phyloP scores from a whole-genome alignment of 2,329 filamentous ascomycete genomes.

The Apiospora marii region DNA sequence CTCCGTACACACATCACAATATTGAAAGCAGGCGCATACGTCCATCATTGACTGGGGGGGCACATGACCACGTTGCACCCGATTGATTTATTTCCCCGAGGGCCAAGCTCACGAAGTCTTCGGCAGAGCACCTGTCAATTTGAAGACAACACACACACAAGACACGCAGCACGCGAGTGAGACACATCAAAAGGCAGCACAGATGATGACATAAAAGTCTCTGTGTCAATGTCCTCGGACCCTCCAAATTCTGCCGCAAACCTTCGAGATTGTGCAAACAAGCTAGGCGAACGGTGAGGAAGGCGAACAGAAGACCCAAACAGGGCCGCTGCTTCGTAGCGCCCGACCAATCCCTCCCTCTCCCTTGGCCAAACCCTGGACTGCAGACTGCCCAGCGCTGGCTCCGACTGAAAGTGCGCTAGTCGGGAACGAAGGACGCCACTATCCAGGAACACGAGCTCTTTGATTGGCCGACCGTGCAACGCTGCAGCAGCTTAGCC shows the following conservation, averaged over 20 bases:
- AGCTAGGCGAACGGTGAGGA: background rate
- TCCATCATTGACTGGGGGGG: slow-evolving; percentile 3
- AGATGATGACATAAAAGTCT: slow-evolving; percentile 6
- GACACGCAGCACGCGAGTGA: slow-evolving; percentile 2
- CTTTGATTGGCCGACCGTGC: slow-evolving; percentile 23
- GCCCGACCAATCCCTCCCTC: background rate
- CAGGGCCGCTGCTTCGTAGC: slow-evolving; percentile 23
- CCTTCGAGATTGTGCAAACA: background rate
- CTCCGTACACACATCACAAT: background rate
- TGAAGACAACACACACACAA: background rate
- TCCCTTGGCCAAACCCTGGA: slow-evolving; percentile 3
- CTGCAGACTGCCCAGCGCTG: background rate
- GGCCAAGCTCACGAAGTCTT: background rate
- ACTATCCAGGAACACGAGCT: slow-evolving; percentile 23
- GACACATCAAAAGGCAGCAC: background rate
- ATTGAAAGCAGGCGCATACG: background rate
- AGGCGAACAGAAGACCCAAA: slow-evolving; percentile 8
- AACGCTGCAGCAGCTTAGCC: slow-evolving; percentile 19
- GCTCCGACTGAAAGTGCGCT: slow-evolving; percentile 19
- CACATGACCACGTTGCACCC: slow-evolving; percentile 12
- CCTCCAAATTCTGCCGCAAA: background rate
- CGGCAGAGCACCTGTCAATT: slow-evolving; percentile 7
- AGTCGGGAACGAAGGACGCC: slow-evolving; percentile 27
- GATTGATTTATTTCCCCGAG: slow-evolving; percentile 20
- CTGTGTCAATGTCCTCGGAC: background rate